Conservation (phyloP, 2,329 filamentous ascomycete genomes). For the Dactylonectria macrodidyma region DNA sequence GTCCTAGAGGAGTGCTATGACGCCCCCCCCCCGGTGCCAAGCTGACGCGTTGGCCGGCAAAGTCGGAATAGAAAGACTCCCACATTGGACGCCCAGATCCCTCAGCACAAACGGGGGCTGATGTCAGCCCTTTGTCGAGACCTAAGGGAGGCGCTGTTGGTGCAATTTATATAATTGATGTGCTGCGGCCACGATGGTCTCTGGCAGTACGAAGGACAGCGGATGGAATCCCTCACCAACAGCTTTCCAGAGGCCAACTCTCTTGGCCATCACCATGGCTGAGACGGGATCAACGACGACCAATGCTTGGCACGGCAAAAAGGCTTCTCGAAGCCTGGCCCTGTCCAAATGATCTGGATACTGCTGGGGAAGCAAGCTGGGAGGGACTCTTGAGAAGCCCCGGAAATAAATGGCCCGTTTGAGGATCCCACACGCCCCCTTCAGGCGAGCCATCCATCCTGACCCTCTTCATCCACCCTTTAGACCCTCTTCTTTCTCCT, state of each 20-base stretch:
- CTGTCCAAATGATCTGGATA: neutral
- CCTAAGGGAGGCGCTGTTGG: neutral
- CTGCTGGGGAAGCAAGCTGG: constrained; percentile 15
- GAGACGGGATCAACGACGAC: constrained; percentile 36
- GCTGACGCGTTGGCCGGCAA: constrained; percentile 45
- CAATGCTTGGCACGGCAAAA: constrained; percentile 42
- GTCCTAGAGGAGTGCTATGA: constrained; percentile 21
- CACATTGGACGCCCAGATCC: constrained; percentile 21
- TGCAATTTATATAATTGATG: neutral
- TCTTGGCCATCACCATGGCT: neutral
- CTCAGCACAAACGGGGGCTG: constrained; percentile 37
- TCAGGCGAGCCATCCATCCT: neutral
- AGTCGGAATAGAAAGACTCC: constrained; percentile 39
- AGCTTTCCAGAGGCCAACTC: neutral
- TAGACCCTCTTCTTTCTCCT: constrained; percentile 18
- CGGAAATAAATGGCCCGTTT: constrained; percentile 38
- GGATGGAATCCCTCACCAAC: constrained; percentile 1
- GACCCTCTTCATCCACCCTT: neutral
- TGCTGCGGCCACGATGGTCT: neutral
- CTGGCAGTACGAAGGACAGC: neutral
- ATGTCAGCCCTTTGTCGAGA: constrained; percentile 33
- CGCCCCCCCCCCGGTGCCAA: constrained; percentile 37
- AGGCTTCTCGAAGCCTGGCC: constrained; percentile 38
- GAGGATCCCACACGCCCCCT: constrained; percentile 6
- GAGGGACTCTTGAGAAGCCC: neutral